These are phyloP conservation scores for Caryocar brasiliense DNA, from an alignment of 441 rosid species.

Conservation along the genomic window DNA sequence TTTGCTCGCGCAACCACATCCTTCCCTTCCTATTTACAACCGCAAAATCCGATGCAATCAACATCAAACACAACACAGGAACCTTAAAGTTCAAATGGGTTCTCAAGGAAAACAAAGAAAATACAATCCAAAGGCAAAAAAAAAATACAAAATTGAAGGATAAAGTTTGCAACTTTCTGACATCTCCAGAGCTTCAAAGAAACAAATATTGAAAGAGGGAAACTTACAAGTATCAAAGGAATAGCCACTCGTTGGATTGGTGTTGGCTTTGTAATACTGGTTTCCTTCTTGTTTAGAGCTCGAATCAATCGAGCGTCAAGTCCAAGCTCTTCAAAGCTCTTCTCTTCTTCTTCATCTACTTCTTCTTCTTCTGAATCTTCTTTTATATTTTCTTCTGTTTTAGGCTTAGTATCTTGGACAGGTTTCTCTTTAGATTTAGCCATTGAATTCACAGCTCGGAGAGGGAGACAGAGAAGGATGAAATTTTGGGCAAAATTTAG, in stretches of 20 bases:
- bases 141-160: background rate
- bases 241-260: constrained; percentile 67
- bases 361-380: constrained; percentile 3
- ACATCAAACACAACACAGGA: background rate
- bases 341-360: constrained; percentile 23
- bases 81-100: background rate
- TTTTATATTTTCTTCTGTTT: constrained; percentile 6
- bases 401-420: background rate
- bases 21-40: constrained; percentile 62
- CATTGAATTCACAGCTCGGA: background rate
- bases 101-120: no score
- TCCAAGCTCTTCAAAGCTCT: constrained; percentile 52
- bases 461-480: no score
- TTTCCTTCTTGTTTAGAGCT: constrained; percentile 56
- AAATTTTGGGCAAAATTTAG: no score
- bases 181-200: background rate
- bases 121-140: background rate
- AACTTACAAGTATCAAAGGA: constrained; percentile 59
- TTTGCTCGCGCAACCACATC: constrained; percentile 90
- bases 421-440: constrained; percentile 5
- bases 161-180: background rate
- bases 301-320: constrained; percentile 54
- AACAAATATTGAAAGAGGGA: background rate
- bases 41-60: background rate
- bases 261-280: constrained; percentile 51